Conservation (phyloP, 495 filamentous ascomycete genomes). For the Penicillium diatomitis region DNA sequence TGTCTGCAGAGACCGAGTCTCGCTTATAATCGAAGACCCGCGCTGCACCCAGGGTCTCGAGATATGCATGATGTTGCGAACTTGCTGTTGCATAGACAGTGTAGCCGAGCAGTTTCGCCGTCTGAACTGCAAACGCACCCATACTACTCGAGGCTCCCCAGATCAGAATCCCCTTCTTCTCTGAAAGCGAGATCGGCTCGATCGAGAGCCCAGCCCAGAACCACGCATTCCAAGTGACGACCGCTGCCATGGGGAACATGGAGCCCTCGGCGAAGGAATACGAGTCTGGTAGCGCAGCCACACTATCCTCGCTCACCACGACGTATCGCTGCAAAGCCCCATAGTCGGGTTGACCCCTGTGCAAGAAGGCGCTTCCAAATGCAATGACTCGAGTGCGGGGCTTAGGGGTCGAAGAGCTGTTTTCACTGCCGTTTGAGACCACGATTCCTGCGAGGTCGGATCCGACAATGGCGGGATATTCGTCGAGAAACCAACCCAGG, state of each 20-base stretch:
- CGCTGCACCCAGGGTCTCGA: conserved; percentile 4
- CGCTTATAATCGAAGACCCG: conserved; percentile 10
- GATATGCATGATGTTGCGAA: conserved; percentile 7
- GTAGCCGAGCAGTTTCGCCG: conserved; percentile 12
- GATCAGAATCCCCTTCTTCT: conserved; percentile 12
- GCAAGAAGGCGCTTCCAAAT: conserved; percentile 24
- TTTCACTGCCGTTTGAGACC: conserved; percentile 19
- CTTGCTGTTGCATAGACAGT: conserved; percentile 12
- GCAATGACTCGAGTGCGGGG: conserved; percentile 23
- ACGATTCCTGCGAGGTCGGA: conserved; percentile 34
- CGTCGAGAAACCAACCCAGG: conserved; percentile 15
- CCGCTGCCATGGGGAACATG: conserved; percentile 9
- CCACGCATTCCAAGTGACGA: conserved; percentile 7
- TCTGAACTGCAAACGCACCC: conserved; percentile 24
- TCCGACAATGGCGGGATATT: conserved; percentile 33
- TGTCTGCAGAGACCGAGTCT: conserved; percentile 1
- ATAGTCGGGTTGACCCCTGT: conserved; percentile 18
- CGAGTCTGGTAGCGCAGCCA: conserved; percentile 3
- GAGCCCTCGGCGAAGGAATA: conserved; percentile 6
- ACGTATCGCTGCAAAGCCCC: conserved; percentile 34
- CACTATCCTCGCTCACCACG: conserved; percentile 5
- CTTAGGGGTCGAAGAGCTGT: conserved; percentile 16
- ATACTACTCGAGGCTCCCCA: conserved; percentile 41
- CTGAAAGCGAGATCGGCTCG: neutral
- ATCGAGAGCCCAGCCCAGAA: conserved; percentile 4